Evolutionary conservation across 768 basidiomycete genomes (phyloP), one percentile per base, ranked within the genome.

Genomic region (Erythrobasidium yunnanense): DNA sequence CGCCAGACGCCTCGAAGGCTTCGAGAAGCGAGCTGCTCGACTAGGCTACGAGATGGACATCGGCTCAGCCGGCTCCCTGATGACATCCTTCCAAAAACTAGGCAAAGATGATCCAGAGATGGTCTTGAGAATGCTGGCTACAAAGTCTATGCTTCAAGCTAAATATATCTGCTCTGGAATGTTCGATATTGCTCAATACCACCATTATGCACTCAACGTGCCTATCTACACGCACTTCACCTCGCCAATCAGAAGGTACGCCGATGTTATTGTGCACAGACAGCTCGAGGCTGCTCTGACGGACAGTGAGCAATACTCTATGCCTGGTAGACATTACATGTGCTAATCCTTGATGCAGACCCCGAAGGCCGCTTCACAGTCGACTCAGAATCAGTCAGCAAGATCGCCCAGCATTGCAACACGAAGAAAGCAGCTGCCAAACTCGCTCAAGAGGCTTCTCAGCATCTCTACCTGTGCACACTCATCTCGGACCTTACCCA

Each of bases 151-250:
- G 68, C 87, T 90, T 67, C 83, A 86, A 55, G 90, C 95, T 71
- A 92, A 91, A 77, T 99, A 99, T 78, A 97, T 97, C 84, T 99
- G 95, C 74, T 83, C 91, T 25, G 95, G 95, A 69, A 96, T 96
- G 93, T 80, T 99, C 71, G 95, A 99, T 77, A 99, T 99, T 73
- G 90, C 91, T 45, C 96, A 96, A 79, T 99, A 97, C 74, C 78
- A 83, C 30, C 95, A 99, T 77, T 97, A 89, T 75, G 85, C 92
- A 0, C 79, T 97, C 70, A 93, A 85, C 70, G 79, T 83, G 4
- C 91, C 95, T 18, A 81, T 99, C 47, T 99, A 97, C 78, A 93
- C 87, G 7, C 87, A 90, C 76, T 90, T 88, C 78, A 90, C 88
- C 0, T 90, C 68, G 15, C 68, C 68, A 4, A 68, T 71, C 68